These are phyloP conservation scores for Dysphania ambrosioides DNA, from an alignment of 148 eudicot species.

Conservation along the genomic window DNA sequence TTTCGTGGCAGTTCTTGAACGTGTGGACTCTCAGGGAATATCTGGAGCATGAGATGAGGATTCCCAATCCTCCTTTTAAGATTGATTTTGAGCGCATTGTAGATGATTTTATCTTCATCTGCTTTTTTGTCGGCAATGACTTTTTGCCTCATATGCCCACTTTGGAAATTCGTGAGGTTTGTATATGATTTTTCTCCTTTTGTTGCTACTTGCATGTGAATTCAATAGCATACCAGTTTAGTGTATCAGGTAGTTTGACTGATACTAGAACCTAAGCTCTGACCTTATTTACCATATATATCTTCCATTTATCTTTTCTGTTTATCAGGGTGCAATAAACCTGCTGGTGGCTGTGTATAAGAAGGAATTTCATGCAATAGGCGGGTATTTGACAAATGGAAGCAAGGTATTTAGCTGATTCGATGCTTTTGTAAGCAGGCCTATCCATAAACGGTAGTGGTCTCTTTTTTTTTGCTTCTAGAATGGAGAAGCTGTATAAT, in stretches of 20 bases:
- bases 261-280: no score
- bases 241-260: no score
- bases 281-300: background rate
- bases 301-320: constrained; percentile 13
- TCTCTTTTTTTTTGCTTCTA: background rate
- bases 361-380: constrained; percentile 71
- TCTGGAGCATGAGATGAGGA: constrained; percentile 78
- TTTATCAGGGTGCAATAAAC: constrained; percentile 81
- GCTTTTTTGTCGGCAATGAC: constrained; percentile 98
- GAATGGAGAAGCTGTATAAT: background rate
- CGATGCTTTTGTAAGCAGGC: constrained; percentile 10
- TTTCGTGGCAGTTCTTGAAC: constrained; percentile 73
- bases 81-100: constrained; percentile 78
- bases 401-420: constrained; percentile 65
- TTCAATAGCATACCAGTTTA: background rate
- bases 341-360: constrained; percentile 84
- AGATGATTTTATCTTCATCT: constrained; percentile 92
- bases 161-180: constrained; percentile 93
- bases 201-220: constrained; percentile 2
- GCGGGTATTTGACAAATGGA: constrained; percentile 84
- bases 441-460: constrained; percentile 2
- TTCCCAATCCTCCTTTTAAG: constrained; percentile 61
- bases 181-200: constrained; percentile 16
- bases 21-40: constrained; percentile 92
- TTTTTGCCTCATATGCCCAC: constrained; percentile 99